Percentiles rank a stretch among this genome's conserved stretches.
Evolutionary conservation across 2,329 filamentous ascomycete genomes (phyloP).

Genomic region (Thelonectria discophora): DNA sequence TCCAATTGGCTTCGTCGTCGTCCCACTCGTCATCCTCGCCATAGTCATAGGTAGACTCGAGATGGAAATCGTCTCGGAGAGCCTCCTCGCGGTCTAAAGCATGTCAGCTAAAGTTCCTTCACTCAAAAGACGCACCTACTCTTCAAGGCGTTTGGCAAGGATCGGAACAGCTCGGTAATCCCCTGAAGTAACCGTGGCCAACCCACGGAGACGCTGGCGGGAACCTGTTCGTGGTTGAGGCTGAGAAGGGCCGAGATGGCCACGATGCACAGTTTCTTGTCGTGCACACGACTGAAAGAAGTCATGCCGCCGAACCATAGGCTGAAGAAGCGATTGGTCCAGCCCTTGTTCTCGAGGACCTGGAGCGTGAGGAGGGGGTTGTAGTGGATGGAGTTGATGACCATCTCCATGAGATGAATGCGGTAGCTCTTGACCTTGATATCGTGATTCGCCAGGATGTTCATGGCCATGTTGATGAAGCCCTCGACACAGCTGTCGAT

Average conservation of each 20-base stretch:
- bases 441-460: constrained; percentile 76
- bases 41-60: constrained; percentile 70
- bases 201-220: constrained; percentile 90
- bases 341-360: constrained; percentile 87
- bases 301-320: constrained; percentile 98
- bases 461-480: constrained; percentile 91
- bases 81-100: constrained; percentile 85
- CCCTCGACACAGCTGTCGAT: constrained; percentile 89
- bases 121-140: constrained; percentile 61
- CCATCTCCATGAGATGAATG: constrained; percentile 98
- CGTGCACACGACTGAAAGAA: constrained; percentile 90
- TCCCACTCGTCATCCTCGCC: constrained; percentile 84
- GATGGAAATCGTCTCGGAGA: constrained; percentile 84
- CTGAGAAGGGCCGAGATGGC: constrained; percentile 88
- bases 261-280: constrained; percentile 98
- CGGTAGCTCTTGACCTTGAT: constrained; percentile 91
- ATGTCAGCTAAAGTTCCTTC: constrained; percentile 37
- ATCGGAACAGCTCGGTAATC: constrained; percentile 90
- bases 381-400: constrained; percentile 98
- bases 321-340: constrained; percentile 99
- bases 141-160: constrained; percentile 85
- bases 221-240: constrained; percentile 82
- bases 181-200: constrained; percentile 93
- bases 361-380: constrained; percentile 87
- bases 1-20: constrained; percentile 84